Base-by-base conservation (phyloP, 1,284 basidiomycete species). In the Pseudozyma sp. region DNA sequence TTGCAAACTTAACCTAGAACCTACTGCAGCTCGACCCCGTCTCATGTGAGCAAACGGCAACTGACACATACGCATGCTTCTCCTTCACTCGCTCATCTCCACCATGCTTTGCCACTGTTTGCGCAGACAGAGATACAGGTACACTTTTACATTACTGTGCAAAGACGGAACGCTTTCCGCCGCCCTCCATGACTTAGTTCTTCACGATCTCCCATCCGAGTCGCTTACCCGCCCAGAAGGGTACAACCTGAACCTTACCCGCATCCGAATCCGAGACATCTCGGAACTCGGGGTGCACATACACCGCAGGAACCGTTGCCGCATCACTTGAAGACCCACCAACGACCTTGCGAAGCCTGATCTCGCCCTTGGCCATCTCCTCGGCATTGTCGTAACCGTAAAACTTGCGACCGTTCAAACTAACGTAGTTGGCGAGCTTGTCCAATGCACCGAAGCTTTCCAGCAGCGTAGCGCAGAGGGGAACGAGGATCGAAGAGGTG, bases 161-260 rank as follows among this genome's bases (percentile, higher is more conserved):
- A 18, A 8, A 44, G n/a, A 9, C 44, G 54, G 49, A 50, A 16
- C 35, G 38, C 50, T 38, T 36, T 35, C 50, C 64, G 50, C 50
- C 58, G 40, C 31, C 12, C n/a, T 38, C 31, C 3, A n/a, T 10
- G n/a, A 13, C 38, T 31, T 9, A 52, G 6, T 19, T 19, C 5
- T 52, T 59, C 39, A 70, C 88, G 77, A 97, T 91, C 86, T 91
- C 89, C 96, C 95, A 99, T 16, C 87, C 88, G 36, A 99, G 87
- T 71, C 89, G 87, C 85, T 91, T 92, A 21, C 95, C 96, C 3
- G 93, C 91, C 92, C 93, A 94, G 87, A 99, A 99, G 3, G 96
- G 93, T 25, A 93, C 89, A 1, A 97, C 90, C 62, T 87, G 81
- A 53, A 86, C 81, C 65, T 81, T 82, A 44, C 69, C 61, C n/a